These are phyloP conservation scores for Juglanconis oblonga DNA, from an alignment of 2,329 filamentous ascomycete genomes.

Conservation along the genomic window DNA sequence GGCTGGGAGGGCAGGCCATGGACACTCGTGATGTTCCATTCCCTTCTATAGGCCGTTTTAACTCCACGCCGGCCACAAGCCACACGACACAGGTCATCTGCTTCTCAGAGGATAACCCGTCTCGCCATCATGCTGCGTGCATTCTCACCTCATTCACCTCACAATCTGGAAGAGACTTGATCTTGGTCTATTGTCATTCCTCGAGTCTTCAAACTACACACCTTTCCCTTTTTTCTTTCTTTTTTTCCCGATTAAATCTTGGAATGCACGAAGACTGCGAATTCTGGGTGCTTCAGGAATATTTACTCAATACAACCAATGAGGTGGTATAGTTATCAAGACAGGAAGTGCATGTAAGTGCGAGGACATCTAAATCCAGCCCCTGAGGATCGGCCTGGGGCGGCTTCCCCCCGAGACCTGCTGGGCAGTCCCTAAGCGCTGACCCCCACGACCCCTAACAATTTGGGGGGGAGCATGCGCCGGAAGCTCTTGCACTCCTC, in stretches of 20 bases:
- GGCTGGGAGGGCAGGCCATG: too few species aligned
- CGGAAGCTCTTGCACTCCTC: not conserved
- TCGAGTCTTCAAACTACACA: not conserved
- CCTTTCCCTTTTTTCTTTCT: too few species aligned
- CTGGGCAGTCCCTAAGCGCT: not conserved
- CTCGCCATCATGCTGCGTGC: not conserved
- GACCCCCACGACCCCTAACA: not conserved
- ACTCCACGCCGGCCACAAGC: too few species aligned
- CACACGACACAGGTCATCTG: too few species aligned
- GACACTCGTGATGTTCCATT: too few species aligned
- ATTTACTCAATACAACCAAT: not conserved
- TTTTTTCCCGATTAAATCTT: too few species aligned
- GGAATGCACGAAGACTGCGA: too few species aligned
- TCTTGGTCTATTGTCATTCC: not conserved
- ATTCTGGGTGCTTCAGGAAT: not conserved
- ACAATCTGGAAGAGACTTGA: not conserved
- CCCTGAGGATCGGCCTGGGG: not conserved
- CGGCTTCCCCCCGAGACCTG: not conserved
- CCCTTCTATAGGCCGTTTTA: too few species aligned
- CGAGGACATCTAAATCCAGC: not conserved
- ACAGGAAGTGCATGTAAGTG: not conserved
- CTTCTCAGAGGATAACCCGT: too few species aligned
- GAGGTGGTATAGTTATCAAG: not conserved
- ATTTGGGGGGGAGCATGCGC: not conserved
- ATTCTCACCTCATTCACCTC: not conserved